A percentile compares a stretch with the other conserved stretches of the same genome.
These are phyloP conservation scores for Chrysoporthe austroafricana DNA, from an alignment of 2,329 filamentous ascomycete genomes.

Conservation along the genomic window DNA sequence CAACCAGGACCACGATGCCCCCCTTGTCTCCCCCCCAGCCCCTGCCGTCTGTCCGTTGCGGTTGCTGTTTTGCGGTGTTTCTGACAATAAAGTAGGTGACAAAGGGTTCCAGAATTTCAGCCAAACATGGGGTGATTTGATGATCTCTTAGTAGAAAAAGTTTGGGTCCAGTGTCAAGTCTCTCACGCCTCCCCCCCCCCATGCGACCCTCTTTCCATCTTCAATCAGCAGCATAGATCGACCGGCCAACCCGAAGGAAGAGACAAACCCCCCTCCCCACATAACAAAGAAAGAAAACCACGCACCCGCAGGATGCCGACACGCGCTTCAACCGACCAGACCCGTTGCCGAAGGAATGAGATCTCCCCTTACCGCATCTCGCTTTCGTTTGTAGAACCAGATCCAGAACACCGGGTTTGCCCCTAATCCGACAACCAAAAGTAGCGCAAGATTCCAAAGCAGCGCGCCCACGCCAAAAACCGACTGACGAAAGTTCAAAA, in stretches of 20 bases:
- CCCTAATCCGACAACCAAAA: slow-evolving; percentile 27
- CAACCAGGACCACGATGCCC: slow-evolving; percentile 25
- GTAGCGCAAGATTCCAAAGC: slow-evolving; percentile 27
- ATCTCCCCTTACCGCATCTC: slow-evolving; percentile 22
- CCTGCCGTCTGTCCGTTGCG: slow-evolving; percentile 6
- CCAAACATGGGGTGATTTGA: slow-evolving; percentile 23
- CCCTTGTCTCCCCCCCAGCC: neutral
- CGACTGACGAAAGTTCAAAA: slow-evolving; percentile 18
- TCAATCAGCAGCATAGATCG: slow-evolving; percentile 20
- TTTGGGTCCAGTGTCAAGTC: slow-evolving; percentile 4
- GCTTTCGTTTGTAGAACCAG: slow-evolving; percentile 23
- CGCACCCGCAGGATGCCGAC: slow-evolving; percentile 1
- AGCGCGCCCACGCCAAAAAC: slow-evolving; percentile 15
- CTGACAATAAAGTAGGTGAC: slow-evolving; percentile 1
- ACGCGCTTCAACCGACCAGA: slow-evolving; percentile 6
- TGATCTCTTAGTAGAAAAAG: slow-evolving; percentile 20
- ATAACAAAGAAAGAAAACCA: neutral
- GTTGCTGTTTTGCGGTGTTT: slow-evolving; percentile 9
- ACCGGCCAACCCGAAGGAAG: neutral
- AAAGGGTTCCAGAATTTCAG: slow-evolving; percentile 7
- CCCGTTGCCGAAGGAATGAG: slow-evolving; percentile 14
- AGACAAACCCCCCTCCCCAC: neutral
- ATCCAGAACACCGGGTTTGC: slow-evolving; percentile 30
- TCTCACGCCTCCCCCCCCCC: neutral
- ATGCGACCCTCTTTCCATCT: slow-evolving; percentile 18